Conservation (phyloP, 768 basidiomycete genomes). For the Pleurotus citrinopileatus region DNA sequence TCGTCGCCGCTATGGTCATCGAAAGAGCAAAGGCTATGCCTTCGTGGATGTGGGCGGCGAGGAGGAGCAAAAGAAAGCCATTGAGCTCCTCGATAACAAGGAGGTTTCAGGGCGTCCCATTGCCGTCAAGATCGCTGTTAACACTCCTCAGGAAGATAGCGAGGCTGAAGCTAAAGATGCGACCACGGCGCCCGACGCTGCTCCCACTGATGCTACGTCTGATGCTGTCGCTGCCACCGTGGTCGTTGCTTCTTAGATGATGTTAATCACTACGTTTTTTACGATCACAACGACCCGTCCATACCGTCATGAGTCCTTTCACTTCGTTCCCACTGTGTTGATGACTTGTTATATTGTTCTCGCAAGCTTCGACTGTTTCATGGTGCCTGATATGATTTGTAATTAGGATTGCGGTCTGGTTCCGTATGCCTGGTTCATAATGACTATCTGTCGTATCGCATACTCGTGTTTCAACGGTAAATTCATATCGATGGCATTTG, state of each 20-base stretch:
- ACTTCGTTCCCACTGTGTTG: conserved; percentile 12
- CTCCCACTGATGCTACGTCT: conserved; percentile 15
- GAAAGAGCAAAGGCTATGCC: conserved; percentile 94
- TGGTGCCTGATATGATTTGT: conserved; percentile 8
- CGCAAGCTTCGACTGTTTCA: conserved; percentile 10
- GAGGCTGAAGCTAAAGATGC: conserved; percentile 34
- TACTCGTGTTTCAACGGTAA: background rate
- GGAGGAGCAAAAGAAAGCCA: conserved; percentile 89
- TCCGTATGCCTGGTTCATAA: conserved; percentile 35
- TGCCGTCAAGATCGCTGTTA: conserved; percentile 95
- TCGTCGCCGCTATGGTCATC: conserved; percentile 77
- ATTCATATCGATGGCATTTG: conserved; percentile 4
- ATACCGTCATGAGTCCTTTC: background rate
- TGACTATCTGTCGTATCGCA: conserved; percentile 18
- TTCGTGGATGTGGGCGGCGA: conserved; percentile 94
- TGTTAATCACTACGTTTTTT: background rate
- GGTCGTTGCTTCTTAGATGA: conserved; percentile 19
- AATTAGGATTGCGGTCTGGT: conserved; percentile 39
- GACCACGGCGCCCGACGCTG: conserved; percentile 19
- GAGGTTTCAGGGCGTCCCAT: conserved; percentile 83
- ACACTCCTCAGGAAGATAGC: conserved; percentile 65
- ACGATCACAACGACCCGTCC: background rate
- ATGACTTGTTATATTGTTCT: conserved; percentile 11
- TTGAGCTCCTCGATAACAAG: conserved; percentile 83
- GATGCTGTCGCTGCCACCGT: background rate